These are phyloP conservation scores for Litchi chinensis DNA, from an alignment of 345 rosid species.

Conservation along the genomic window DNA sequence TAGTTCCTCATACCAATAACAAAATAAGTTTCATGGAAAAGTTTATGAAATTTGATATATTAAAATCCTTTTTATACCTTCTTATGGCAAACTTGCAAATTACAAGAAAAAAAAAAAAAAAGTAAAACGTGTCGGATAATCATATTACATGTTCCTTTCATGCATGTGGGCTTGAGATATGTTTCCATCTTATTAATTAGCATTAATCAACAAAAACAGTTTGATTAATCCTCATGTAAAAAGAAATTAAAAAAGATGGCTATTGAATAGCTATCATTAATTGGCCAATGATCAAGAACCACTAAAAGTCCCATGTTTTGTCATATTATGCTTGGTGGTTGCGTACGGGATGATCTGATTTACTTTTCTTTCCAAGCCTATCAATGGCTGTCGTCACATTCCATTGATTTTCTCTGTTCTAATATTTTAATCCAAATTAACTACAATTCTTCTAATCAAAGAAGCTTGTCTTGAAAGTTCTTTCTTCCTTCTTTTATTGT, in stretches of 20 bases:
- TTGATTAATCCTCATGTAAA: not conserved
- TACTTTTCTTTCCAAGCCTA: not conserved
- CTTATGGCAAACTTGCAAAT: too few relatives aligned
- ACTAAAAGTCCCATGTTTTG: not conserved
- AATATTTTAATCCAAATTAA: not conserved
- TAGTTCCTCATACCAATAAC: too few relatives aligned
- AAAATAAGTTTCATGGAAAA: too few relatives aligned
- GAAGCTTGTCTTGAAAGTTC: not conserved
- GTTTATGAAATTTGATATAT: too few relatives aligned
- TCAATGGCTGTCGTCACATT: not conserved
- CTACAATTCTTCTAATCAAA: not conserved
- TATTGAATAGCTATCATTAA: not conserved
- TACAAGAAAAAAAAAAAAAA: too few relatives aligned
- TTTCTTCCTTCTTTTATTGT: not conserved
- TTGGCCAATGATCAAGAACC: not conserved
- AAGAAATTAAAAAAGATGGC: too few relatives aligned
- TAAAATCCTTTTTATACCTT: too few relatives aligned
- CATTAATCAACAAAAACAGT: not conserved
- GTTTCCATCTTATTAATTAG: not conserved
- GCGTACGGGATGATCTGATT: not conserved
- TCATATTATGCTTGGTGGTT: slow-evolving; percentile 5
- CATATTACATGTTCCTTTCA: too few relatives aligned
- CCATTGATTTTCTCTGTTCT: not conserved
- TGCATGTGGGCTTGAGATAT: too few relatives aligned
- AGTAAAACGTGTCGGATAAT: too few relatives aligned